These are phyloP conservation scores for Xanthoconium purpureum DNA, from an alignment of 768 basidiomycete species.

Conservation along the genomic window DNA sequence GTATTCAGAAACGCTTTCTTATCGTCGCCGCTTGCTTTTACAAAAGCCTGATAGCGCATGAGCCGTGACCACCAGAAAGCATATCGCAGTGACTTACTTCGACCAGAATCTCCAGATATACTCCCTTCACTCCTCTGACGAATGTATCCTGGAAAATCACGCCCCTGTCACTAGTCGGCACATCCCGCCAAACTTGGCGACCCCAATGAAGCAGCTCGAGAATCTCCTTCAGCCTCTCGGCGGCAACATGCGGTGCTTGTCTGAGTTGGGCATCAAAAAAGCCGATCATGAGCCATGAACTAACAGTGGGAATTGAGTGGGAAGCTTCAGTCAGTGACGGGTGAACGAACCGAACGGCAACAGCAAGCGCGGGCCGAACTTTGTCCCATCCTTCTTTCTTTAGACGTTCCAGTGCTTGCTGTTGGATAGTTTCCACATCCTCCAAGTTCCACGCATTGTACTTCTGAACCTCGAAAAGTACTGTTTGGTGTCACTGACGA, in stretches of 20 bases:
- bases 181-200: constrained; percentile 3
- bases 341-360: neutral
- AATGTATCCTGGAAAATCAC: neutral
- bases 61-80: neutral
- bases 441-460: neutral
- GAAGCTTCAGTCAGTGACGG: neutral
- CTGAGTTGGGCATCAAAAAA: neutral
- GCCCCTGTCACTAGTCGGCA: neutral
- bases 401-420: neutral
- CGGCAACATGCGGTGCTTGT: neutral
- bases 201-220: constrained; percentile 1
- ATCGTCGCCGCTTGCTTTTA: neutral
- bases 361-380: neutral
- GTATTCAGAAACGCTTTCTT: neutral
- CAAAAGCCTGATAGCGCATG: neutral
- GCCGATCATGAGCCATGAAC: neutral
- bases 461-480: neutral
- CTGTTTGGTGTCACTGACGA: neutral
- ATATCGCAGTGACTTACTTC: neutral
- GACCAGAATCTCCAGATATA: neutral
- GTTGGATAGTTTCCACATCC: neutral
- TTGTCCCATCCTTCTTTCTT: neutral
- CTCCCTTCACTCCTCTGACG: neutral
- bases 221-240: neutral
- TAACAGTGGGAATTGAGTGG: neutral